Evolutionary conservation across 345 rosid genomes (phyloP), one percentile per base, ranked within the genome.

Genomic region (Microcos paniculata): DNA sequence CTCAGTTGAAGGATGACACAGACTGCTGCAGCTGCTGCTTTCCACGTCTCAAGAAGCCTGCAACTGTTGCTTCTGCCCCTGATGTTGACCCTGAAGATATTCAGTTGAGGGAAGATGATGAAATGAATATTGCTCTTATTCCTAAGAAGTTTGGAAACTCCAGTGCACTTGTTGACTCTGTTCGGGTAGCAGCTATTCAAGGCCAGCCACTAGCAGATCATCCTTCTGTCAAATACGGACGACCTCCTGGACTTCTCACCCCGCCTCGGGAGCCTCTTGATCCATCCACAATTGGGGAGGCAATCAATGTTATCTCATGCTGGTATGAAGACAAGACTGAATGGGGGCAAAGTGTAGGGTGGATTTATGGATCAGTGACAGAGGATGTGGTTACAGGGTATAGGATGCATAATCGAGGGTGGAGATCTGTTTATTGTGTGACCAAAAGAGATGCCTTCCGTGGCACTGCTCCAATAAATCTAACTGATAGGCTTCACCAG

Each of bases 271-370:
- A 80, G 69, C 93, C 87, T 52, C 90, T 93, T 2, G 82, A 83
- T 78, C 78, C 80, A 1, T 64, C 82, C 10, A 82, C 83, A 1
- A 90, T 93, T 10, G 86, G 84, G 1, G 98, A 91, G 75, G 97
- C 97, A n/a, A 82, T 93, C 61, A 76, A 85, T 78, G 93, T 89
- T 69, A 88, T 93, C 56, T 91, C 98, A 0, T 90, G 93, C 87
- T 91, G 97, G 97, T 91, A 86, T 4, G 98, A 93, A 78, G 97
- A 90, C 71, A 93, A 93, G 77, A 93, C 94, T 0, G 94, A 90
- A 79, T 91, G 97, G 97, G 97, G 98, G 31, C 77, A 70, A 65
- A 76, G 76, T 40, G 80, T 91, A 1, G 98, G 98, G 51, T 93
- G 98, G 98, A 89, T 93, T 21, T 93, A 93, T 15, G 94, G 98